Evolutionary conservation across 257 asterid species (phyloP), one percentile per base, ranked within the genome.

Genomic region (Haberlea rhodopensis): DNA sequence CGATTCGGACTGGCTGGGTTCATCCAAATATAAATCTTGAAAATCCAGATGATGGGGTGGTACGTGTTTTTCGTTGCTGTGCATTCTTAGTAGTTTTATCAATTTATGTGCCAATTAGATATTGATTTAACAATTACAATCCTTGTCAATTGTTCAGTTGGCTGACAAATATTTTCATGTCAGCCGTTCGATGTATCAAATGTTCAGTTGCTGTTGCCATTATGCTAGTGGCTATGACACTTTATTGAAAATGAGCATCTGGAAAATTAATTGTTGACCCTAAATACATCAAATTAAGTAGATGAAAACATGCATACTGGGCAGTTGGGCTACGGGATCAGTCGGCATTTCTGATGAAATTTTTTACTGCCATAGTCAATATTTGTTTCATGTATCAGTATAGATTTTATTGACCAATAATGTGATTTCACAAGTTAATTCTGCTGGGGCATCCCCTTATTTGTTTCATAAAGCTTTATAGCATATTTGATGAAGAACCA

Each of bases 1-100:
- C 98, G 13, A 91, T 91, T 55, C 78, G 94, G 66, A 87, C 87
- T 1, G 2, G 29, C 4, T 26, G 29, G 29, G 29, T 26, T 26
- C 29, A 26, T 26, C 29, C 4, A 26, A 26, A 91, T 78, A 80
- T 86, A 79, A 91, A 91, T 71, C 96, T 91, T 73, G 96, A 91
- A 72, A 80, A 76, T 74, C 96, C 96, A 59, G 98, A 91, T 65
- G 83, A 78, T 62, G 87, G 82, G n/a, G 96, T 91, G 96, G 98
- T 91, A 87, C 69, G 92, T 23, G 51, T 20, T 65, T 62, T 67
- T 37, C 45, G 53, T 40, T 56, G 18, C 8, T 11, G 58, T 52
- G 66, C 43, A 32, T 45, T 27, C 69, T 26, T 26, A 37, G 63
- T n/a, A 51, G 26, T 28, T 60, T 65, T 26, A 26, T 60, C 16